Percentiles rank a stretch among this genome's conserved stretches.
phyloP scores from a whole-genome alignment of 345 rosid species.

The Syzygium grande region DNA sequence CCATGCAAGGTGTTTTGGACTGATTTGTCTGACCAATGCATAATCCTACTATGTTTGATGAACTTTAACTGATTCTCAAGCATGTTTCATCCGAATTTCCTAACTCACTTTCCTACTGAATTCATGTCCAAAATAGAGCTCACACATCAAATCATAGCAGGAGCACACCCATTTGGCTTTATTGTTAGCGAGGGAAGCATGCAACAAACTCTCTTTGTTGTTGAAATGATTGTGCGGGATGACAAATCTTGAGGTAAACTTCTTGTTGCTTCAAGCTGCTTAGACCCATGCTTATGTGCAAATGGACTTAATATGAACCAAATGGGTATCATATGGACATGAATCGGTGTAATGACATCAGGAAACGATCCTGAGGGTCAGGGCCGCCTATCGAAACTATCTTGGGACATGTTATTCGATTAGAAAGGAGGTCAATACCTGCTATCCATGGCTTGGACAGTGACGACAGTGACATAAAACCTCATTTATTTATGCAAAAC shows the following conservation, averaged over 20 bases:
- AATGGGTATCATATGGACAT: too few species aligned
- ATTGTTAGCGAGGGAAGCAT: not conserved
- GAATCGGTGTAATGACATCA: too few species aligned
- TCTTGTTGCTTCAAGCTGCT: not conserved
- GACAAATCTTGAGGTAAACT: not conserved
- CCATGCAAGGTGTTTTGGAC: fast-evolving
- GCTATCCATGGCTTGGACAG: too few species aligned
- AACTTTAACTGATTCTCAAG: not conserved
- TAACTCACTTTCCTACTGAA: too few species aligned
- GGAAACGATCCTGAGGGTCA: too few species aligned
- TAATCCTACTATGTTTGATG: not conserved
- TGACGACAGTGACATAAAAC: too few species aligned
- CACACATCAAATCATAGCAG: not conserved
- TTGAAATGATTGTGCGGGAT: not conserved
- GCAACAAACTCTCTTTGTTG: not conserved
- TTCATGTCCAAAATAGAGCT: not conserved
- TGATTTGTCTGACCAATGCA: not conserved
- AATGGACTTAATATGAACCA: too few species aligned
- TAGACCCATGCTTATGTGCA: not conserved
- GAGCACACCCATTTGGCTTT: not conserved
- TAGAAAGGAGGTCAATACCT: too few species aligned
- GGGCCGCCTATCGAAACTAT: too few species aligned
- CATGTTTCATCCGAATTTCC: not conserved
- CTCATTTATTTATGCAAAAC: too few species aligned
- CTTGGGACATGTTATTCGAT: too few species aligned